These are phyloP conservation scores for Gymnopilus dilepis DNA, from an alignment of 768 basidiomycete species.

Conservation along the genomic window DNA sequence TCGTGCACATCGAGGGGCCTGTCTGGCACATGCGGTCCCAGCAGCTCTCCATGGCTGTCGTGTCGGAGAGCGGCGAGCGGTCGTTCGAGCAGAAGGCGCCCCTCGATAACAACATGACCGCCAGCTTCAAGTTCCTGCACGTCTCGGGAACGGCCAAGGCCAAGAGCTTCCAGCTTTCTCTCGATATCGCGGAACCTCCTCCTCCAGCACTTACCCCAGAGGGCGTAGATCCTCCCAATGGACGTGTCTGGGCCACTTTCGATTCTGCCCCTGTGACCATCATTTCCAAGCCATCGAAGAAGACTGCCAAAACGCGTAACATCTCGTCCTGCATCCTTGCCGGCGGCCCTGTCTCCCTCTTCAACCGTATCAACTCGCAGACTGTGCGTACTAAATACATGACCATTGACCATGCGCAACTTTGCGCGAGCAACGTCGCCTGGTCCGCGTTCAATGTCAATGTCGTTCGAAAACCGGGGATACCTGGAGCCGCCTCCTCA, in stretches of 20 bases:
- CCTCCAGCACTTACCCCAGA: constrained; percentile 53
- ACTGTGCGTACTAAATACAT: constrained; percentile 98
- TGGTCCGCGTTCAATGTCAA: constrained; percentile 97
- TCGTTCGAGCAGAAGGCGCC: constrained; percentile 86
- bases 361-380: constrained; percentile 96
- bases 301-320: constrained; percentile 94
- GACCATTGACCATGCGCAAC: constrained; percentile 84
- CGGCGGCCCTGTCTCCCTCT: constrained; percentile 88
- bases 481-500: constrained; percentile 53
- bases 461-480: constrained; percentile 74
- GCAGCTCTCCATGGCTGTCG: constrained; percentile 84
- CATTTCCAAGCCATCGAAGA: constrained; percentile 97
- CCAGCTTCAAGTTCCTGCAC: constrained; percentile 91
- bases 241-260: constrained; percentile 89
- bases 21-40: constrained; percentile 83
- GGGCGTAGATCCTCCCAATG: constrained; percentile 50
- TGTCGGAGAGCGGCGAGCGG: constrained; percentile 82
- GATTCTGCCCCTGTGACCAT: constrained; percentile 92
- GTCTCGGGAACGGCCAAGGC: constrained; percentile 89
- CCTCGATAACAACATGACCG: constrained; percentile 82
- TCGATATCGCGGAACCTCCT: constrained; percentile 83
- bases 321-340: constrained; percentile 90
- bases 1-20: constrained; percentile 91
- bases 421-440: constrained; percentile 87
- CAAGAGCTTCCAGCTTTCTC: constrained; percentile 86